Base-by-base conservation (phyloP, 225 moss, liverwort and hornwort species). In the Physcomitrellopsis africana region DNA sequence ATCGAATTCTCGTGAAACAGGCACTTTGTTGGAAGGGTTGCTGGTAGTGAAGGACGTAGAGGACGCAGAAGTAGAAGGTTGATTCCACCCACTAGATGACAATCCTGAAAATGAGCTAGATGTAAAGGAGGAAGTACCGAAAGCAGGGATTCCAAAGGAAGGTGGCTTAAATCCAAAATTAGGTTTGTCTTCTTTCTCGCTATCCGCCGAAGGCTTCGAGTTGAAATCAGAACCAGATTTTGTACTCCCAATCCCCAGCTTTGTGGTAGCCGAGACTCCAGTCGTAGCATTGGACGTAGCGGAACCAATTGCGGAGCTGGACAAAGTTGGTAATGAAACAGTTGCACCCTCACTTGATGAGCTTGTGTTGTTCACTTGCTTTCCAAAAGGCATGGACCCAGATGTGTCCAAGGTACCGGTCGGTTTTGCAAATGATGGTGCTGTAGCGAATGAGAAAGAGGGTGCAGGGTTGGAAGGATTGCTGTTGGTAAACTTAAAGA, bases 401-500 rank as follows among this genome's bases (percentile, higher is more conserved):
- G 81, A 73, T 65, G 76, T 22, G 56, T 76, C 85, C 45, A 63
- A 61, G 14, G 68, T 32, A 60, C 24, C 74, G 63, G 51, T 27
- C 44, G 74, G 49, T 59, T 79, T 86, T 56, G 81, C 22, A 63
- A 56, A 67, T 59, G 83, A 72, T 67, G 85, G 79, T 49, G 32
- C 32, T 37, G 83, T 73, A 66, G 79, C 71, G 78, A 85, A 85
- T 70, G 88, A 79, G 68, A 83, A 83, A 67, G 90, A 72, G 60
- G 87, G 69, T 76, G 67, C 79, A 67, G 80, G 62, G 49, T 73
- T 85, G n/a, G 81, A 72, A 46, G 79, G 74, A 70, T 72, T 80
- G 51, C 43, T 89, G 72, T 75, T 92, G 58, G 82, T 81, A 78
- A 92, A 93, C 78, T 91, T 92, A 76, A 94, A 94, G 26, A 79